Evolutionary conservation across 2,329 filamentous ascomycete species (phyloP).

Genomic region (Ramularia collo-cygni): DNA sequence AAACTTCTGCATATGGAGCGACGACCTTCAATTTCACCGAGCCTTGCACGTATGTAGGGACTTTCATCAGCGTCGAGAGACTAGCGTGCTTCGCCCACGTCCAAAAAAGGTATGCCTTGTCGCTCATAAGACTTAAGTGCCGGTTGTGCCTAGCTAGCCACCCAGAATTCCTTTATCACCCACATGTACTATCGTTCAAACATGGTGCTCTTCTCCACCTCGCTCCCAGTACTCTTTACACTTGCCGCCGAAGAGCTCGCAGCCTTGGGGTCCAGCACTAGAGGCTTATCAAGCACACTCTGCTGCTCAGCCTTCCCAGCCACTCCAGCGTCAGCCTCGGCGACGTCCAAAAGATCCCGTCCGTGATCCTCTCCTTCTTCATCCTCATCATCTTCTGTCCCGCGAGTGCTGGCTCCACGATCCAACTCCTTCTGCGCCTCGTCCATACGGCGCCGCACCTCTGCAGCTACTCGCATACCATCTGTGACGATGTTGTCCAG

Average conservation of each 20-base stretch:
- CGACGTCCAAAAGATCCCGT: constrained; percentile 43
- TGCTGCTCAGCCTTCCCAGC: constrained; percentile 7
- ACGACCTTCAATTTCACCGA: no score
- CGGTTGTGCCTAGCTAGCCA: no score
- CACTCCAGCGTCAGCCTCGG: constrained; percentile 40
- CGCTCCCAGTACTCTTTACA: constrained; percentile 17
- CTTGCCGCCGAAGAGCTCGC: constrained; percentile 12
- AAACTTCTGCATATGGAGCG: no score
- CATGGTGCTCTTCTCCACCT: constrained; percentile 30
- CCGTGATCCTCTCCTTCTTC: constrained; percentile 66
- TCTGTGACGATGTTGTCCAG: constrained; percentile 97
- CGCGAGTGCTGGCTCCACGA: constrained; percentile 62
- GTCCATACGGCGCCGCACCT: constrained; percentile 88
- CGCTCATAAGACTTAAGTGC: no score
- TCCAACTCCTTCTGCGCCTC: constrained; percentile 91
- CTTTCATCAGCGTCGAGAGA: no score
- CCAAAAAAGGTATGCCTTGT: no score
- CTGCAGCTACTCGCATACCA: constrained; percentile 89
- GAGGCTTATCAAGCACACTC: constrained; percentile 17
- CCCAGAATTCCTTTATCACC: no score
- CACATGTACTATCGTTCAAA: constrained; percentile 32
- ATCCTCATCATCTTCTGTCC: constrained; percentile 43
- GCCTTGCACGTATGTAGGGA: no score
- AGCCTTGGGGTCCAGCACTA: constrained; percentile 6
- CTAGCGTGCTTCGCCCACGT: no score